Evolutionary conservation across 371 early-diverging fungal genomes (phyloP).

Genomic region (Encephalitozoon hellem): DNA sequence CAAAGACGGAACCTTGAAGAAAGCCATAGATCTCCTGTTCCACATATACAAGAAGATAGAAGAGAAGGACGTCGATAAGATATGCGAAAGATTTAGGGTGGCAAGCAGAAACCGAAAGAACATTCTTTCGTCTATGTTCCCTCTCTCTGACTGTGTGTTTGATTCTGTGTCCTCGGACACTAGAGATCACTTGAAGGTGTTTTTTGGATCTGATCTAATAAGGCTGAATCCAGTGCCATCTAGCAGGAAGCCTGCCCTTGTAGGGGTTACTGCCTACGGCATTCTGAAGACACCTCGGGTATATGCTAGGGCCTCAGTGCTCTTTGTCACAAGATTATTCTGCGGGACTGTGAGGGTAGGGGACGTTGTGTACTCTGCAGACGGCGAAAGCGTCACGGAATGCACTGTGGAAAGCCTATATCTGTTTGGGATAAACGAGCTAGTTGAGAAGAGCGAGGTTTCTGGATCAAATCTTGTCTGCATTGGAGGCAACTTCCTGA

Average conservation of each 20-base stretch:
- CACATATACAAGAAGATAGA: conserved; percentile 30
- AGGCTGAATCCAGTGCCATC: background rate
- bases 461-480: conserved; percentile 26
- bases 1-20: conserved; percentile 33
- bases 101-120: conserved; percentile 19
- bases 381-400: background rate
- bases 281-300: background rate
- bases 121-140: conserved; percentile 36
- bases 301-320: conserved; percentile 23
- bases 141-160: conserved; percentile 39
- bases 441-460: conserved; percentile 15
- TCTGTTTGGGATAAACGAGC: conserved; percentile 35
- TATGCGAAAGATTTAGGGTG: conserved; percentile 35
- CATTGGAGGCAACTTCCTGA: conserved; percentile 31
- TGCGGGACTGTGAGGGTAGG: conserved; percentile 22
- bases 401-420: conserved; percentile 35
- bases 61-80: conserved; percentile 28
- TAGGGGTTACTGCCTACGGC: conserved; percentile 42
- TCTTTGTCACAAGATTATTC: conserved; percentile 44
- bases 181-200: background rate
- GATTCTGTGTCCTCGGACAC: conserved; percentile 9
- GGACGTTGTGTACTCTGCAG: conserved; percentile 16
- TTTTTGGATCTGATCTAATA: background rate
- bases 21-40: conserved; percentile 28
- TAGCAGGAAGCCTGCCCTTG: background rate